Base-by-base conservation (phyloP, 495 filamentous ascomycete species). In the Rhypophila decipiens region DNA sequence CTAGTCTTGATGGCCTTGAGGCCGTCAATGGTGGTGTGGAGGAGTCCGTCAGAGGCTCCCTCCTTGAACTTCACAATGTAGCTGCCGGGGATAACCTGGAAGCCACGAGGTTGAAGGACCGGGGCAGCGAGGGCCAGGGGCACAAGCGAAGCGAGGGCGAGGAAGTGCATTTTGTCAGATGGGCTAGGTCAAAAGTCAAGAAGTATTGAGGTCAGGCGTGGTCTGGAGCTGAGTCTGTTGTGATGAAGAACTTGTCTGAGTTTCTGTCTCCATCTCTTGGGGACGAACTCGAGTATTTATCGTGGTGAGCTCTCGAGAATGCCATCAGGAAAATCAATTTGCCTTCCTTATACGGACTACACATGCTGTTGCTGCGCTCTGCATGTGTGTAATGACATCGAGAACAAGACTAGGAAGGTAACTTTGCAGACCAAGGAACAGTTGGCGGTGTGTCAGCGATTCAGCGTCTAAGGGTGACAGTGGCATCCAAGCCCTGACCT, bases 51-150 rank as follows among this genome's bases (percentile, higher is more conserved):
- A 15, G 58, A 58, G 15, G 62, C 50, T 39, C 73, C 65, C 11
- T 73, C 67, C 36, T 76, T 75, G 46, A 79, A 62, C 54, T 77
- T 73, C 53, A 81, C 72, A 24, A 81, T 78, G 61, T 78, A 79
- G 43, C 67, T 69, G 52, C 67, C 65, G 12, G 69, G 63, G 38
- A 80, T 58, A 44, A 73, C 44, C 33, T 71, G 56, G 46, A 41
- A 47, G 46, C 49, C 50, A 45, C 58, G 61, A 7, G 67, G 63
- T 49, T 65, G 58, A 55, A 70, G 47, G n/a, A 72, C 50, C 24
- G 67, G 65, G 33, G 58, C 56, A 29, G 58, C 55, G 35, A 58
- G 41, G 11, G 52, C 52, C 19, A 57, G 46, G 23, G 54, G 52
- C 9, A 61, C 49, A 20, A 58, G 40, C 20, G 55, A 19, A 8